Conservation (phyloP, 345 rosid genomes). For the Diplotaxis tenuifolia region DNA sequence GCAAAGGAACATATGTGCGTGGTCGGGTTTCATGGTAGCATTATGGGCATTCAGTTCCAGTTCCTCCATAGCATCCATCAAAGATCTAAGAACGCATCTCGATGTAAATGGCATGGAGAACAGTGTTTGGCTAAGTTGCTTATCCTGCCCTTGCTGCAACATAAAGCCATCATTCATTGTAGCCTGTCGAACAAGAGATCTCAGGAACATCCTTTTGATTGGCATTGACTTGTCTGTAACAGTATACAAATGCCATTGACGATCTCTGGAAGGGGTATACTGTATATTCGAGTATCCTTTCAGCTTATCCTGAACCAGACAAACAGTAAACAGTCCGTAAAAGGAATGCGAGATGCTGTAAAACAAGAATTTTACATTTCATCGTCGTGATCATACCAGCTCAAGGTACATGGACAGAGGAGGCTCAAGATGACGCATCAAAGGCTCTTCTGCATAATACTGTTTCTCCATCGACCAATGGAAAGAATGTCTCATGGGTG, state of each 20-base stretch:
- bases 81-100: slow-evolving; percentile 77
- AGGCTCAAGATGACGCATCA: slow-evolving; percentile 94
- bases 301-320: slow-evolving; percentile 78
- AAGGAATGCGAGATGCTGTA: neutral
- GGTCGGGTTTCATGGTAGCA: slow-evolving; percentile 74
- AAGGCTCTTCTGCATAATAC: slow-evolving; percentile 87
- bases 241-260: slow-evolving; percentile 95
- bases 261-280: slow-evolving; percentile 78
- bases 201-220: slow-evolving; percentile 87
- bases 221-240: slow-evolving; percentile 79
- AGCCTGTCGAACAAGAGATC: slow-evolving; percentile 92
- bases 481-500: slow-evolving; percentile 97
- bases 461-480: slow-evolving; percentile 86
- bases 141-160: slow-evolving; percentile 58
- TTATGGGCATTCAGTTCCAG: slow-evolving; percentile 90
- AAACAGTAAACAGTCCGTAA: neutral
- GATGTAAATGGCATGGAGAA: slow-evolving; percentile 67
- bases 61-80: slow-evolving; percentile 95
- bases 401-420: slow-evolving; percentile 95
- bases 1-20: slow-evolving; percentile 95
- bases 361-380: slow-evolving; percentile 1
- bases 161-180: slow-evolving; percentile 60
- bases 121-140: slow-evolving; percentile 44
- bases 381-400: slow-evolving; percentile 53
- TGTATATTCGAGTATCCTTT: slow-evolving; percentile 74